These are phyloP conservation scores for Aspergillus candidus DNA, from an alignment of 2,329 filamentous ascomycete species.

Conservation along the genomic window DNA sequence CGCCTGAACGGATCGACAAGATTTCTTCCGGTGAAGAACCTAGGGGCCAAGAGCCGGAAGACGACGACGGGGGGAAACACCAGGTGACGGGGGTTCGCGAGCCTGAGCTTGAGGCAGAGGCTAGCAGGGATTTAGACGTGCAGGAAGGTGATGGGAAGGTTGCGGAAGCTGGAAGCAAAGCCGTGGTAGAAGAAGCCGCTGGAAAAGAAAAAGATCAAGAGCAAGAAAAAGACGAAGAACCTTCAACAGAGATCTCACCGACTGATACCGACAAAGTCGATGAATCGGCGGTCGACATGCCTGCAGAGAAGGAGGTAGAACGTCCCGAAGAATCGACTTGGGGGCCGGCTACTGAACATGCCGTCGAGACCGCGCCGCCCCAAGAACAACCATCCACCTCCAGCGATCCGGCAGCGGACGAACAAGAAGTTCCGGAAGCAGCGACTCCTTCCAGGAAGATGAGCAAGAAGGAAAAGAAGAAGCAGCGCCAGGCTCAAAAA, in stretches of 20 bases:
- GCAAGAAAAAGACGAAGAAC: neutral
- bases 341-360: neutral
- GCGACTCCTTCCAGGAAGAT: constrained; percentile 5
- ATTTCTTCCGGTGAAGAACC: constrained; percentile 17
- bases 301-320: neutral
- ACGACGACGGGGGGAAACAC: constrained; percentile 2
- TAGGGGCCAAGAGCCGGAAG: constrained; percentile 1
- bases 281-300: neutral
- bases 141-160: too few species aligned
- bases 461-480: constrained; percentile 15
- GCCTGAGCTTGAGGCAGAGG: too few species aligned
- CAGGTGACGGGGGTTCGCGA: neutral
- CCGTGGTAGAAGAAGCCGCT: neutral
- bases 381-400: neutral
- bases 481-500: constrained; percentile 7
- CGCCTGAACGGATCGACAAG: constrained; percentile 20
- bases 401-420: neutral
- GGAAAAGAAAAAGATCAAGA: neutral
- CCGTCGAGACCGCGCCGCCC: neutral
- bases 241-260: constrained; percentile 11
- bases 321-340: neutral
- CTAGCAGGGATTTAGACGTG: too few species aligned
- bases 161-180: neutral
- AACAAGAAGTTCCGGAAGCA: neutral
- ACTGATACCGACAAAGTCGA: constrained; percentile 15